Evolutionary conservation across 768 basidiomycete species (phyloP), one percentile per base, ranked within the genome.

Genomic region (Podaxis sp.): DNA sequence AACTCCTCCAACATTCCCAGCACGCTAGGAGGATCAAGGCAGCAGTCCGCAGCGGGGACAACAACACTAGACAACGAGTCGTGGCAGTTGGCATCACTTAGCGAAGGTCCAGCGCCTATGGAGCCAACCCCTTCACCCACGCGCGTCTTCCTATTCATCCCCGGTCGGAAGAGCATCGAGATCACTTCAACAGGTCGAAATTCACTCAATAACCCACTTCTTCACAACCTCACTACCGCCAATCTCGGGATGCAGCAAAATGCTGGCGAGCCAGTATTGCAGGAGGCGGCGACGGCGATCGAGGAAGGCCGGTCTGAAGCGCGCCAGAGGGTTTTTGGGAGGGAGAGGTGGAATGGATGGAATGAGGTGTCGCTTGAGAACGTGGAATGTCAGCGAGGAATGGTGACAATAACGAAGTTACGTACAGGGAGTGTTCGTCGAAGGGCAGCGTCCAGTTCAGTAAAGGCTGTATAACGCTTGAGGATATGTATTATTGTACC

Each of bases 181-280:
- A 20, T 10, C 0, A 2, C 1, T 33, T 20, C 30, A 33, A 26
- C 22, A 24, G 38, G 38, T 7, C 4, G 0, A 38, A 3, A 11
- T 55, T 56, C 48, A 62, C 15, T 22, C 15, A 20, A 85, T 84
- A 38, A 90, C 82, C 89, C 89, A 91, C 48, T 75, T 69, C 62
- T 84, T 73, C 11, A 88, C 87, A 1, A 80, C 82, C 57, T 84
- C 80, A 50, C 80, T 83, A 0, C 82, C 84, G 2, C 89, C 89
- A 6, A 90, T 75, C 55, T 91, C 89, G 3, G 89, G 89, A 66
- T 91, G 89, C 1, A 91, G 74, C 0, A 91, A 69, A 1, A 90
- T 80, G 0, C 82, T 72, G 0, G 84, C 80, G 2, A 91, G 84
- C 87, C 88, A 91, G 61, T 84, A 82, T 69, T 90, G 83, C 2